phyloP scores from a whole-genome alignment of 2,329 filamentous ascomycete species.

The Sclerotinia spermophila region DNA sequence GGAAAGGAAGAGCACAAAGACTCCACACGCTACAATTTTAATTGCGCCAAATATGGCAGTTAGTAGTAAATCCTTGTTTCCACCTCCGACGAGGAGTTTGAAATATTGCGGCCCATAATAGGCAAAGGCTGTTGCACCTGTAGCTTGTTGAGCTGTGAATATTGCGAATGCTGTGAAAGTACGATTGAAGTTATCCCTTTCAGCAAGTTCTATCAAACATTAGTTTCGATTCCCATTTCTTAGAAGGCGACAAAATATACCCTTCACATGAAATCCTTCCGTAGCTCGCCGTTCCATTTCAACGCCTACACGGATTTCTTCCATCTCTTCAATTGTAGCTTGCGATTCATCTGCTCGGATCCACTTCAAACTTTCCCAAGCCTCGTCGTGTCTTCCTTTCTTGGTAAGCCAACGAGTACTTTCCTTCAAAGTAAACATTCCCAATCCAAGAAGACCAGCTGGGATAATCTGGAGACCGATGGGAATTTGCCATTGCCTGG shows the following conservation, averaged over 20 bases:
- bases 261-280: slow-evolving; percentile 38
- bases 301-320: slow-evolving; percentile 32
- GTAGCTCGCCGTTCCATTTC: slow-evolving; percentile 45
- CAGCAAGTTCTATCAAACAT: slow-evolving; percentile 17
- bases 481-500: neutral
- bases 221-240: neutral
- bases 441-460: neutral
- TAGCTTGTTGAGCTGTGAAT: slow-evolving; percentile 41
- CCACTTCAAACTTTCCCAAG: neutral
- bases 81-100: slow-evolving; percentile 45
- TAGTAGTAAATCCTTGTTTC: slow-evolving; percentile 45
- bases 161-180: slow-evolving; percentile 21
- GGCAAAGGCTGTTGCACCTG: slow-evolving; percentile 48
- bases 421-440: neutral
- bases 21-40: slow-evolving; percentile 48
- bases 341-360: neutral
- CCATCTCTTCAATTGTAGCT: neutral
- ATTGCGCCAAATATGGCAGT: slow-evolving; percentile 52
- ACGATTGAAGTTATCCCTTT: slow-evolving; percentile 29
- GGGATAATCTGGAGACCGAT: neutral
- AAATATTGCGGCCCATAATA: slow-evolving; percentile 53
- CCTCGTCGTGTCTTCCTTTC: neutral
- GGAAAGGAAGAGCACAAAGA: slow-evolving; percentile 52
- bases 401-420: neutral
- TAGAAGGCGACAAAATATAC: neutral